These are phyloP conservation scores for Penicillium crystallinum DNA, from an alignment of 495 filamentous ascomycete genomes.

Conservation along the genomic window DNA sequence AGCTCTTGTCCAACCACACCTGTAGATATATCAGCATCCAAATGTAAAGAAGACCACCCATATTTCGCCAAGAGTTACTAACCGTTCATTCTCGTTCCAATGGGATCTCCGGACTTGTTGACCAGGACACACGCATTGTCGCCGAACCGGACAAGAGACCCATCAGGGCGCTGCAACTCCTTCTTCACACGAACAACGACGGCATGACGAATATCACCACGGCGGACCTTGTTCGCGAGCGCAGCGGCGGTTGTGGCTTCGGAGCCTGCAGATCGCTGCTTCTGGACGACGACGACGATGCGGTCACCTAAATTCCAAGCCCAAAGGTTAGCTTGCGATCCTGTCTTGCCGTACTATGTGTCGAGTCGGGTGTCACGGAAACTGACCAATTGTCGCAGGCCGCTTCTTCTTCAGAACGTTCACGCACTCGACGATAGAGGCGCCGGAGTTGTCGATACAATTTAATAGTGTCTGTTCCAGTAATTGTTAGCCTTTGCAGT, in stretches of 20 bases:
- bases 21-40: conserved; percentile 29
- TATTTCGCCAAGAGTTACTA: conserved; percentile 14
- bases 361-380: background rate
- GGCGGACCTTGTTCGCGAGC: conserved; percentile 84
- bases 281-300: conserved; percentile 96
- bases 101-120: conserved; percentile 93
- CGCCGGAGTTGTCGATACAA: conserved; percentile 99
- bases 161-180: conserved; percentile 79
- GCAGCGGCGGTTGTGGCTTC: conserved; percentile 53
- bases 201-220: conserved; percentile 94
- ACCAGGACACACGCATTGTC: conserved; percentile 98
- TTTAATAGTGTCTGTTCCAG: conserved; percentile 86
- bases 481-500: background rate
- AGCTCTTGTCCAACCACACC: conserved; percentile 85
- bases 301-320: conserved; percentile 65
- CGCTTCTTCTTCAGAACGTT: conserved; percentile 87
- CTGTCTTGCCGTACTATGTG: background rate
- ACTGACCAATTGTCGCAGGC: conserved; percentile 82
- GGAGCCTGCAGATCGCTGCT: conserved; percentile 73
- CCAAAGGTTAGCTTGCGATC: conserved; percentile 3
- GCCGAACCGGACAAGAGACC: conserved; percentile 85
- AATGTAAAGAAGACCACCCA: background rate
- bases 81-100: conserved; percentile 89
- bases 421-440: conserved; percentile 94
- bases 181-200: conserved; percentile 90